Percentiles rank a stretch among this genome's conserved stretches.
phyloP scores from a whole-genome alignment of 2,329 filamentous ascomycete species.

The Trichoderma aggressivum region DNA sequence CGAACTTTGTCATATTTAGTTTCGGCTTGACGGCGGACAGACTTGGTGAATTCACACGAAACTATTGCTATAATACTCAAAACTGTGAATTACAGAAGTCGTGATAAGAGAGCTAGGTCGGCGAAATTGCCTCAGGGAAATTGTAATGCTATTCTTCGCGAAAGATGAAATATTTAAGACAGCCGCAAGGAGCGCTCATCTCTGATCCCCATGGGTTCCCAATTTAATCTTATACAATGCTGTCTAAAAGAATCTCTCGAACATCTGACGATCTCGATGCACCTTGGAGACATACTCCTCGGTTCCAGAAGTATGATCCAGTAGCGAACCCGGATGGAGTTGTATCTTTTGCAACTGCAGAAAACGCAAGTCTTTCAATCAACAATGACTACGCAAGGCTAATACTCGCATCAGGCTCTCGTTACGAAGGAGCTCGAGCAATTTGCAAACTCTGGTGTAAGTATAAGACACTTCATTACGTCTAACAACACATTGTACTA shows the following conservation, averaged over 20 bases:
- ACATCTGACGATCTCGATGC: neutral
- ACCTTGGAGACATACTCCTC: neutral
- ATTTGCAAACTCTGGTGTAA: neutral
- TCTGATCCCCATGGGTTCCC: neutral
- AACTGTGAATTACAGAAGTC: neutral
- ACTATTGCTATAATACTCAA: neutral
- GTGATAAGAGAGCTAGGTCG: neutral
- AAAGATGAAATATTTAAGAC: neutral
- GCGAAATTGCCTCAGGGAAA: neutral
- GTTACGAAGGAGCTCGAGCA: neutral
- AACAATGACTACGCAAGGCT: neutral
- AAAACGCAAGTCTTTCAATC: neutral
- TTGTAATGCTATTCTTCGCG: neutral
- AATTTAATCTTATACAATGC: neutral
- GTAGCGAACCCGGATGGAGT: neutral
- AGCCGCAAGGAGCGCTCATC: neutral
- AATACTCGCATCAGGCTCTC: neutral
- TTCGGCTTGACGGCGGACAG: neutral
- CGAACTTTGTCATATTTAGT: neutral
- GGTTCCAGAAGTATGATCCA: neutral
- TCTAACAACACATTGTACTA: rapidly evolving
- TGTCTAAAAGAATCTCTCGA: neutral
- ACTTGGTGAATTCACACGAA: neutral
- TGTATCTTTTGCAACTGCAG: neutral
- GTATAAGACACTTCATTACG: neutral